Evolutionary conservation across 2,329 filamentous ascomycete genomes (phyloP).

Genomic region (Beauveria sp.): DNA sequence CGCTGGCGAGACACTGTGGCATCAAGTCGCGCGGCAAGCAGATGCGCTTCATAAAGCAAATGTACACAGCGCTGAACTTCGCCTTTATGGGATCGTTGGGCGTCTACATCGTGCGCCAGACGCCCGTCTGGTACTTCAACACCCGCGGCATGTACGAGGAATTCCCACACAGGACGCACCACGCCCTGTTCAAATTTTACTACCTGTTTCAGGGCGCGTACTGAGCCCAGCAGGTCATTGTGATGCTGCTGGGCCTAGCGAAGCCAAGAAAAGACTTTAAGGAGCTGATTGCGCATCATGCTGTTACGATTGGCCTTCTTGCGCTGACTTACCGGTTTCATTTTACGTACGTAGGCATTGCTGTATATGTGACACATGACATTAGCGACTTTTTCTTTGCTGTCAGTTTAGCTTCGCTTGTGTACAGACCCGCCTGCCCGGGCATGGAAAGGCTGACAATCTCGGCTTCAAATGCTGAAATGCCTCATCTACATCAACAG

Average conservation of each 20-base stretch:
- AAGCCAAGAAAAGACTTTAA: constrained; percentile 93
- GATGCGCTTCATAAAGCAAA: constrained; percentile 90
- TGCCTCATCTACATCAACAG: constrained; percentile 84
- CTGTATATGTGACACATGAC: constrained; percentile 91
- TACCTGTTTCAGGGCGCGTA: constrained; percentile 92
- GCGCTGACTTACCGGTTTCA: constrained; percentile 88
- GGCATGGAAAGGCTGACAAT: too few species aligned
- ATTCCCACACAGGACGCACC: constrained; percentile 78
- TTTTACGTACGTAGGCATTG: constrained; percentile 90
- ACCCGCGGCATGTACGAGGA: constrained; percentile 81
- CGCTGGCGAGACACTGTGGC: constrained; percentile 61
- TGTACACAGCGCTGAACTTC: constrained; percentile 91
- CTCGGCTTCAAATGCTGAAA: constrained; percentile 49
- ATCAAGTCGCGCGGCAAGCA: constrained; percentile 68
- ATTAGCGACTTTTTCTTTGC: constrained; percentile 94
- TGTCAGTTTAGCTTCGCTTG: constrained; percentile 31
- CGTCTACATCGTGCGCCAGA: constrained; percentile 82
- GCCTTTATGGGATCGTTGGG: constrained; percentile 73
- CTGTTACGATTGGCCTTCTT: constrained; percentile 74
- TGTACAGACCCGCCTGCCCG: too few species aligned
- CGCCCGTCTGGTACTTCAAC: constrained; percentile 96
- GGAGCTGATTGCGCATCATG: constrained; percentile 85
- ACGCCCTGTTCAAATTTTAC: constrained; percentile 83
- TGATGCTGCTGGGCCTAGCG: constrained; percentile 78
- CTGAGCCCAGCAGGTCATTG: constrained; percentile 91